These are phyloP conservation scores for Plenodomus tracheiphilus DNA, from an alignment of 2,329 filamentous ascomycete species.

Conservation along the genomic window DNA sequence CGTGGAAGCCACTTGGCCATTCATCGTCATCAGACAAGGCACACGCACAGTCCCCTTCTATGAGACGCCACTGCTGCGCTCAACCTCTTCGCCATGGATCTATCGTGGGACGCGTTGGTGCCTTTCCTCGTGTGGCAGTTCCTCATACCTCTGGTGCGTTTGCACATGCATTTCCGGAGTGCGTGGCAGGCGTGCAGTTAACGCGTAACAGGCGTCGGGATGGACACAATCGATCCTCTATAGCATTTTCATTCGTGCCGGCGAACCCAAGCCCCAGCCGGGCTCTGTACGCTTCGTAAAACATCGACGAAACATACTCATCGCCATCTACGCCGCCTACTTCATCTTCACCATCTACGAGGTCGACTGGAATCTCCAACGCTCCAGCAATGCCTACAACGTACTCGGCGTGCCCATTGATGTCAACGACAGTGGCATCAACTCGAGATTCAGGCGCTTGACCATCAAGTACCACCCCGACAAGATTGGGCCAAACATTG, in stretches of 20 bases:
- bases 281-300: conserved; percentile 68
- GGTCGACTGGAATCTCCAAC: conserved; percentile 77
- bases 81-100: conserved; percentile 17
- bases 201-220: conserved; percentile 32
- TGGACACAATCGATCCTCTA: conserved; percentile 79
- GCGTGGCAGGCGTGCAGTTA: conserved; percentile 2
- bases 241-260: conserved; percentile 83
- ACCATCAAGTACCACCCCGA: conserved; percentile 77
- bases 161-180: not conserved
- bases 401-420: conserved; percentile 70
- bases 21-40: not conserved
- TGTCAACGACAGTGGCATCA: conserved; percentile 75
- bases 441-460: conserved; percentile 76
- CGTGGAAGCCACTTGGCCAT: conserved; percentile 1
- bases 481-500: conserved; percentile 59
- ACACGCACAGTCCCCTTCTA: not conserved
- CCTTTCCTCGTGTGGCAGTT: conserved; percentile 43
- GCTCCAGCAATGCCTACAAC: conserved; percentile 75
- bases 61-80: not conserved
- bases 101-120: conserved; percentile 36
- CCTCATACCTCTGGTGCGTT: conserved; percentile 35
- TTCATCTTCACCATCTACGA: conserved; percentile 92
- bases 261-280: conserved; percentile 73
- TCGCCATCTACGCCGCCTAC: conserved; percentile 80
- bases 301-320: conserved; percentile 81